These are phyloP conservation scores for Xerocomus minutiporus DNA, from an alignment of 1,284 basidiomycete genomes.

Conservation along the genomic window DNA sequence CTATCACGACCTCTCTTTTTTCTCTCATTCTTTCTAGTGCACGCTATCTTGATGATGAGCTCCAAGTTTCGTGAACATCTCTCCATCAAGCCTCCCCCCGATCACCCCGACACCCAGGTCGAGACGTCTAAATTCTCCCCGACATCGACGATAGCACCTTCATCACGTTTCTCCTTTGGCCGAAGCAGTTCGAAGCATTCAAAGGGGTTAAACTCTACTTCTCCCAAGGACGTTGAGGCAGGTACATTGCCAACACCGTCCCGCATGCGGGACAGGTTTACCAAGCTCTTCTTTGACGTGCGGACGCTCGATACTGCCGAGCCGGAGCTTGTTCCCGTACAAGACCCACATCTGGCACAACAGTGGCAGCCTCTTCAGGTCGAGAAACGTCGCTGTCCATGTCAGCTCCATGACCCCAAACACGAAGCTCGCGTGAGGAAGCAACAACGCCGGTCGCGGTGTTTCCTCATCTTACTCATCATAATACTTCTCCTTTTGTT, in stretches of 20 bases:
- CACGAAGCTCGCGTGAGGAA: slow-evolving; percentile 28
- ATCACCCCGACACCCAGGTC: slow-evolving; percentile 10
- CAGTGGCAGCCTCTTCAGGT: slow-evolving; percentile 39
- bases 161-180: slow-evolving; percentile 20
- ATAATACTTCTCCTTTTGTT: slow-evolving; percentile 43
- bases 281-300: slow-evolving; percentile 36
- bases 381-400: slow-evolving; percentile 36
- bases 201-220: slow-evolving; percentile 4
- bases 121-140: slow-evolving; percentile 37
- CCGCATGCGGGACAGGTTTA: slow-evolving; percentile 33
- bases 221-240: slow-evolving; percentile 30
- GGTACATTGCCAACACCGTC: slow-evolving; percentile 14
- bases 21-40: not conserved
- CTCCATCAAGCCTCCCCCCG: slow-evolving; percentile 22
- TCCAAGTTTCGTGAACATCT: slow-evolving; percentile 36
- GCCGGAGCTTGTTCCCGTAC: slow-evolving; percentile 28
- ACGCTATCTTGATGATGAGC: slow-evolving; percentile 11
- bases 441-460: slow-evolving; percentile 30
- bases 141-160: slow-evolving; percentile 29
- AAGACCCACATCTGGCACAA: slow-evolving; percentile 25
- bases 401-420: slow-evolving; percentile 23
- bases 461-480: slow-evolving; percentile 35
- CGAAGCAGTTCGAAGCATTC: slow-evolving; percentile 12
- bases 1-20: slow-evolving; percentile 12
- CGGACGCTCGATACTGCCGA: slow-evolving; percentile 27